Evolutionary conservation across 768 basidiomycete species (phyloP), one percentile per base, ranked within the genome.

Genomic region (Gloeopeniophorella convolvens): DNA sequence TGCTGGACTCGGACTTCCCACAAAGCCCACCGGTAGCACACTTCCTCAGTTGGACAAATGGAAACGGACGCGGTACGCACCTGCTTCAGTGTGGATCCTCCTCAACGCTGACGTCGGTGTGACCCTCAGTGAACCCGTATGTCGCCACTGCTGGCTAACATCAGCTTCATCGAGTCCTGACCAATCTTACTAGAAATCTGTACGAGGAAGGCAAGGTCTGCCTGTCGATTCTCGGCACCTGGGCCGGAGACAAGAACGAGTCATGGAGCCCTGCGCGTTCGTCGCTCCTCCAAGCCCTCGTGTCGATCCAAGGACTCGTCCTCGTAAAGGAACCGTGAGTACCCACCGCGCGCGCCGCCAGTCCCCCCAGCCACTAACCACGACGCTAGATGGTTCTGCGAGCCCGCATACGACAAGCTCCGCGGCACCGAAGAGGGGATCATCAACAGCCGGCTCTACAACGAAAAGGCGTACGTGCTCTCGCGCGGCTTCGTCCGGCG

Each of bases 131-230:
- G 13, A 89, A 89, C 64, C 87, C 87, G 86, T 89, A 61, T 71
- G 84, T 72, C 16, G 18, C 21, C n/a, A 7, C 37, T 21, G 24
- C 42, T 42, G 6, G 13, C 20, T 24, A 3, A n/a, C 11, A 3
- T 9, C 24, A 31, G 30, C 23, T 23, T 16, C 24, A 15, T 35
- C 5, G 6, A 34, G 30, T 48, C 26, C 45, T 6, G 12, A 10
- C 28, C 16, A 26, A 6, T 35, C 12, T 2, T 5, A 24, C 20
- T 54, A 89, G 86, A 34, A 95, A 95, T 68, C 66, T 96, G 34
- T 97, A 97, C 55, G 92, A 94, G 62, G 93, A 96, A 57, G 93
- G 93, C 36, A 95, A 95, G 65, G 91, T 95, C 26, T 95, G 92
- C 60, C 66, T 95, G 34, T 94, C 91, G 13, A 89, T 95, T 42